These are phyloP conservation scores for Castanea sativa DNA, from an alignment of 306 rosid genomes.

Conservation along the genomic window DNA sequence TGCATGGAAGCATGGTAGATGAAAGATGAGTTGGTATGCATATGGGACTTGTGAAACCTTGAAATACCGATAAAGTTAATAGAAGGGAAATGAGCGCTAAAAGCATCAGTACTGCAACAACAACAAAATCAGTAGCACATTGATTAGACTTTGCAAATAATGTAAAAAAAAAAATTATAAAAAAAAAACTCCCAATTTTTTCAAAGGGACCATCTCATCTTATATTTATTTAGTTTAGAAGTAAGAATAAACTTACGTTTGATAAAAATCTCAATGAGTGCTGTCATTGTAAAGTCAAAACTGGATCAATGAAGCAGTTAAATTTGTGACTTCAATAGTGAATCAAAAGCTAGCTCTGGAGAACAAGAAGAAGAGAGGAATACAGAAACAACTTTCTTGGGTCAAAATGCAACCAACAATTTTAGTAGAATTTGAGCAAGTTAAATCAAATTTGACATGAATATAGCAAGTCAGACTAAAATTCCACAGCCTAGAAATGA, in stretches of 20 bases:
- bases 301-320: no score
- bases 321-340: no score
- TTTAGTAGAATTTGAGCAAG: background rate
- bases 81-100: conserved; percentile 90
- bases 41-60: conserved; percentile 53
- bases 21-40: conserved; percentile 59
- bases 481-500: background rate
- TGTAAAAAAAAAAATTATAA: background rate
- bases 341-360: background rate
- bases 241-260: no score
- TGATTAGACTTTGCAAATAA: conserved; percentile 23
- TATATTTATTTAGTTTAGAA: no score
- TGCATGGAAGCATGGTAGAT: conserved; percentile 85
- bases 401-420: background rate
- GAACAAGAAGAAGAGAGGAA: background rate
- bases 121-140: conserved; percentile 5
- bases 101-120: conserved; percentile 77
- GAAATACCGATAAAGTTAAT: conserved; percentile 51
- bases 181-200: no score
- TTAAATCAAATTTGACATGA: background rate
- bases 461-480: background rate
- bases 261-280: no score
- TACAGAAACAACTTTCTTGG: background rate
- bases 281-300: no score
- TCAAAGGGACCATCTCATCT: no score